Base-by-base conservation (phyloP, 805 yeast genomes). In the Ogataea dorogensis region DNA sequence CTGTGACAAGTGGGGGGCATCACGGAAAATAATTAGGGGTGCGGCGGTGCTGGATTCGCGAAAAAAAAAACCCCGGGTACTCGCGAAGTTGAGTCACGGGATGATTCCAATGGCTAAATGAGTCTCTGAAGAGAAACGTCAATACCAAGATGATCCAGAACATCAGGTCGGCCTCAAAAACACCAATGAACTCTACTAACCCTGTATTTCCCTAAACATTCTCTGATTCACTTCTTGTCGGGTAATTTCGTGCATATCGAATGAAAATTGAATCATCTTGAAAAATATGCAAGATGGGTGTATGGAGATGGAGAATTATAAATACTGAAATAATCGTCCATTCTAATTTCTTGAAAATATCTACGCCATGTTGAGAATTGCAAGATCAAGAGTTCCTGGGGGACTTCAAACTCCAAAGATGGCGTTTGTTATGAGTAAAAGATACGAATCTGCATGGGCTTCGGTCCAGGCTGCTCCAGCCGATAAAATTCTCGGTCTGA, bases 401-500 rank as follows among this genome's bases (percentile, higher is more conserved):
- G 42, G 38, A 16, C 23, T 37, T 11, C 29, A 28, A n/a, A 11
- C 15, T 21, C 17, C 39, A 9, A 24, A 27, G 29, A 9, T 24
- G 18, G 24, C 42, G 17, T 27, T 42, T 10, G 27, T 33, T 12
- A 30, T 43, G 17, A 43, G 46, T 26, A 45, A 33, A 33, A 55
- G 60, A 50, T 29, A 23, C 36, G 44, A 49, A 28, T 54, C 61
- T 11, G 55, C 42, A 17, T 58, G 63, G 63, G 58, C 60, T 6
- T 30, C 43, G 18, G 42, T 58, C 14, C 40, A 53, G 27, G 38
- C 46, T 48, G 86, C 86, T 6, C 93, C 95, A 31, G 87, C 95
- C 12, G 97, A 88, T 63, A 86, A 88, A 51, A 87, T 88, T 55
- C 63, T 82, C 47, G 87, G 96, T 23, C 73, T 87, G 50, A 75